Conservation (phyloP, 164 flowering plant genomes). For the Dillenia turbinata region DNA sequence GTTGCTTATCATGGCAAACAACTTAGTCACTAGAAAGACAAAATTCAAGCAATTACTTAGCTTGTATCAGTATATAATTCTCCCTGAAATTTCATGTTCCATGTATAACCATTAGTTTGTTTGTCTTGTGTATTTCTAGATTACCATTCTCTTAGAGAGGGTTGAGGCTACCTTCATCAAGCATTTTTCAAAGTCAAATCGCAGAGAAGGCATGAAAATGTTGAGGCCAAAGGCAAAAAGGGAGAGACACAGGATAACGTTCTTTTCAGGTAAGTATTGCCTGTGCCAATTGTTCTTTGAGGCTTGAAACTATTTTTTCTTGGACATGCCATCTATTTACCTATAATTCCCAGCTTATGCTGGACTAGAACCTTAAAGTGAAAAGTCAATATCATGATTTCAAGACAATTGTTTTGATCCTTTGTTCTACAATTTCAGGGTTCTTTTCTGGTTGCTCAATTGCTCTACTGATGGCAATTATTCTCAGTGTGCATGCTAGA, state of each 20-base stretch:
- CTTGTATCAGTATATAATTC: no score
- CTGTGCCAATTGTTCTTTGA: not conserved
- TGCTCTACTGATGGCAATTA: constrained; percentile 40
- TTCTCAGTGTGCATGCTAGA: constrained; percentile 26
- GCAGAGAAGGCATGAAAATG: constrained; percentile 43
- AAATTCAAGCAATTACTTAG: no score
- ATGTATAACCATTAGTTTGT: not conserved
- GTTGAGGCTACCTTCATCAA: constrained; percentile 45
- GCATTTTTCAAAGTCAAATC: constrained; percentile 47
- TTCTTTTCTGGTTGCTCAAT: constrained; percentile 48
- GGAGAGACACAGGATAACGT: constrained; percentile 50
- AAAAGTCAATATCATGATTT: not conserved
- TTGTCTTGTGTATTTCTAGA: constrained; percentile 16
- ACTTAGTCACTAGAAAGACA: no score
- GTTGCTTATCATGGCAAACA: no score
- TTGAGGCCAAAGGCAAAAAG: constrained; percentile 45
- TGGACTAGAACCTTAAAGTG: no score
- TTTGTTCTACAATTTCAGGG: constrained; percentile 26
- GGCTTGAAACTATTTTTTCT: no score
- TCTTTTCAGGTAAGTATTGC: constrained; percentile 32
- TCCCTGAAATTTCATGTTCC: no score
- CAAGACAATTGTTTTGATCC: not conserved
- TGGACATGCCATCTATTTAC: no score
- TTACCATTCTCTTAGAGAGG: constrained; percentile 35
- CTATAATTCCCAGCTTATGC: no score